These are phyloP conservation scores for Rhodotorula kratochvilovae DNA, from an alignment of 768 basidiomycete genomes.

Conservation along the genomic window DNA sequence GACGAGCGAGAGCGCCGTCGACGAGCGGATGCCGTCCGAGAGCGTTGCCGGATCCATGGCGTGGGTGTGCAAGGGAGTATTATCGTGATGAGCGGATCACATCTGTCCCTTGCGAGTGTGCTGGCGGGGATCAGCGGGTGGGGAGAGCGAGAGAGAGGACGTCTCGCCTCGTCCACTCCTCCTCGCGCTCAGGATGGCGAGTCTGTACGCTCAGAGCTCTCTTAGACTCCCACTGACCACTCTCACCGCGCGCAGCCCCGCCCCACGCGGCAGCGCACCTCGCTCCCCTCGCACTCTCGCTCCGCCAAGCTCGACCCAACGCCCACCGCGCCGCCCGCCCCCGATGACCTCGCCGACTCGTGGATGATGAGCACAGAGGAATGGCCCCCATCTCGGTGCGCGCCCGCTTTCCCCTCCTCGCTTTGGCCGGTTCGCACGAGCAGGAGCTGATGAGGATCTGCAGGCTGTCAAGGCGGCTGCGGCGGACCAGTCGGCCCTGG, in stretches of 20 bases:
- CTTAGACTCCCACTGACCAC: not conserved
- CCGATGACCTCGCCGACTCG: conserved; percentile 21
- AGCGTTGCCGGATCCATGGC: conserved; percentile 14
- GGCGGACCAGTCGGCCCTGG: not conserved
- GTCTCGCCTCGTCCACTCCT: not conserved
- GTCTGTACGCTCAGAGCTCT: not conserved
- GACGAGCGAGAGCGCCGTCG: conserved; percentile 17
- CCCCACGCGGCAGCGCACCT: conserved; percentile 19
- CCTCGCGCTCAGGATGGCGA: not conserved
- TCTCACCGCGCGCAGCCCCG: conserved; percentile 9
- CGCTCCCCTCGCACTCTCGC: conserved; percentile 28
- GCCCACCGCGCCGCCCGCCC: not conserved
- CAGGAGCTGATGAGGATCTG: not conserved
- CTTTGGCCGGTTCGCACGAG: not conserved
- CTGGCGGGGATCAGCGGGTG: too few species aligned
- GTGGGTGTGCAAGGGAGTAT: too few species aligned
- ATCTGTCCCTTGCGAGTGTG: too few species aligned
- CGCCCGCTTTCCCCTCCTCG: too few species aligned
- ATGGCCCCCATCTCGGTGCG: conserved; percentile 16
- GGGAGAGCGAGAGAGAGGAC: not conserved
- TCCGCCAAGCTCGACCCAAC: not conserved
- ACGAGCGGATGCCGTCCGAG: not conserved
- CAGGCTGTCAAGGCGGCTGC: not conserved
- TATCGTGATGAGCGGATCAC: not conserved
- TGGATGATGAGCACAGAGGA: conserved; percentile 21